Base-by-base conservation (phyloP, 1,139 yeast species). In the Meyerozyma athensensis region DNA sequence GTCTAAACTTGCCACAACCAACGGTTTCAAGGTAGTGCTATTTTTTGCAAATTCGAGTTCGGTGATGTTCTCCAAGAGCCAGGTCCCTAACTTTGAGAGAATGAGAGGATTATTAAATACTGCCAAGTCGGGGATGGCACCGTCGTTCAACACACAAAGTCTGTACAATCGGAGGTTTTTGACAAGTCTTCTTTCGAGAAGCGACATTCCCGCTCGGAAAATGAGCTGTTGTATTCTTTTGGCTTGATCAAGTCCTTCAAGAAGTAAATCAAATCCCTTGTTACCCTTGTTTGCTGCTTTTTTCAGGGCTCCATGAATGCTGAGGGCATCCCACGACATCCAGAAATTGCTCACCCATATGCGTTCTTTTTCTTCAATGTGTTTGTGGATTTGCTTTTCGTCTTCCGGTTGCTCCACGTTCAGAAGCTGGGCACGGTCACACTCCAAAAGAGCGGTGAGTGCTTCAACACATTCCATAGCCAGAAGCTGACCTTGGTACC, bases 401-500 rank as follows among this genome's bases (percentile, higher is more conserved):
- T 63, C 68, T 22, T 56, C 56, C 5, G 12, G 43, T 39, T 24
- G 48, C 50, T 40, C 43, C n/a, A 39, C 48, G 19, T 33, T 34
- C 12, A 61, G 37, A 9, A 59, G 42, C 30, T 59, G 68, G 12
- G 32, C 19, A 22, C 65, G 66, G 43, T 81, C 86, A 38, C 73
- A 74, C 53, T 92, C 97, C 21, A 94, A 63, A 41, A 92, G 60
- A 2, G 98, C 96, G 4, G 89, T 77, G 10, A 92, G 63, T 0
- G 96, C 77, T 53, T 92, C 97, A 5, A 86, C 96, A 52, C 86
- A 87, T 57, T 94, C 99, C 61, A 90, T 86, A 1, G 97, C 97
- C 26, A 95, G 80, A 20, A 92, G 68, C 18, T 86, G 78, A 2
- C 97, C 96, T 42, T 85, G 79, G 54, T 76, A 90, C 1, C 98